phyloP scores from a whole-genome alignment of 2,329 filamentous ascomycete species.

The Microsporum ferrugineum region DNA sequence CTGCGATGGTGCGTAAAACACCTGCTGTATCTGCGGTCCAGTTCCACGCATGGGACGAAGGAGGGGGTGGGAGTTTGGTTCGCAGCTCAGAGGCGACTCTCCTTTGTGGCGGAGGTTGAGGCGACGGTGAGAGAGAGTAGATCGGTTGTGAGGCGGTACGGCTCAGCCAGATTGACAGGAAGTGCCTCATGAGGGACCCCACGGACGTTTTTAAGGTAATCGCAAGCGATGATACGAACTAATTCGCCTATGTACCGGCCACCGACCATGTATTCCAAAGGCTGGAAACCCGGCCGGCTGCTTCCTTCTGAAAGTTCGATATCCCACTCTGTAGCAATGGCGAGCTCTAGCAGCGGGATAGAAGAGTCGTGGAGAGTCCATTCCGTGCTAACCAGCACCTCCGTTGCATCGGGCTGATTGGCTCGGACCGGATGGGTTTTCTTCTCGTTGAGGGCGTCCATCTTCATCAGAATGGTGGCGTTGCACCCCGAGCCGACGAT shows the following conservation, averaged over 20 bases:
- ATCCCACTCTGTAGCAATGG: constrained; percentile 58
- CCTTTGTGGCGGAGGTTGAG: constrained; percentile 30
- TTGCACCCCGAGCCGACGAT: constrained; percentile 70
- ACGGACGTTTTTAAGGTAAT: constrained; percentile 44
- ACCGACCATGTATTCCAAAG: constrained; percentile 68
- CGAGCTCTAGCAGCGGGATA: constrained; percentile 48
- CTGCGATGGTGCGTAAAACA: constrained; percentile 51
- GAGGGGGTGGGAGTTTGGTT: constrained; percentile 40
- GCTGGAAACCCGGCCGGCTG: constrained; percentile 60
- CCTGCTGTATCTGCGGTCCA: constrained; percentile 54
- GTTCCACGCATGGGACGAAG: constrained; percentile 33
- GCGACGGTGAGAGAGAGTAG: constrained; percentile 58
- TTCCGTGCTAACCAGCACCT: constrained; percentile 64
- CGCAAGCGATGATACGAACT: constrained; percentile 53
- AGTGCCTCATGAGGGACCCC: constrained; percentile 33
- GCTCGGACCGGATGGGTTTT: constrained; percentile 44
- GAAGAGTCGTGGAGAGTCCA: constrained; percentile 65
- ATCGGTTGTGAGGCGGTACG: constrained; percentile 54
- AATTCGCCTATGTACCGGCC: constrained; percentile 64
- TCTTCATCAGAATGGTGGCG: constrained; percentile 57
- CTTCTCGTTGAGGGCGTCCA: constrained; percentile 46
- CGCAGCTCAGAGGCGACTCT: constrained; percentile 32
- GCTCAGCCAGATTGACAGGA: constrained; percentile 42
- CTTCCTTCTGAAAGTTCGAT: constrained; percentile 49
- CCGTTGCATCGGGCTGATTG: constrained; percentile 38